phyloP scores from a whole-genome alignment of 2,329 filamentous ascomycete genomes.

The Xylaria sp. region DNA sequence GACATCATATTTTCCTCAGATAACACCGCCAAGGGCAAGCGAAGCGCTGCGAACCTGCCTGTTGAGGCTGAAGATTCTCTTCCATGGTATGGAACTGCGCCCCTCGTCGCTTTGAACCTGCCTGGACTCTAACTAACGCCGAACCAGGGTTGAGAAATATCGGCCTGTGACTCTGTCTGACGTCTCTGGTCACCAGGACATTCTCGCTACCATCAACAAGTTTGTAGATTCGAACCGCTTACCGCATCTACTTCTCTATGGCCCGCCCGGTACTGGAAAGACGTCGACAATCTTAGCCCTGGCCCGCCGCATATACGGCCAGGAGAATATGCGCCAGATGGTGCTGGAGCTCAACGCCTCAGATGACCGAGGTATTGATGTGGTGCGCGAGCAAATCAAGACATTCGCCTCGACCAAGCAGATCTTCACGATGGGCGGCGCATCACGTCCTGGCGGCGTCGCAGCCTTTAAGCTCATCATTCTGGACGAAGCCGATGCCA shows the following conservation, averaged over 20 bases:
- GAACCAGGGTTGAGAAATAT: slow-evolving; percentile 79
- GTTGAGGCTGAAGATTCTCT: slow-evolving; percentile 90
- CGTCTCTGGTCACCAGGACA: slow-evolving; percentile 95
- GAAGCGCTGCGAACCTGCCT: slow-evolving; percentile 85
- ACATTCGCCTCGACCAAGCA: slow-evolving; percentile 98
- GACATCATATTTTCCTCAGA: slow-evolving; percentile 67
- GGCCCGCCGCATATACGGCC: slow-evolving; percentile 86
- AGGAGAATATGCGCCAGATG: slow-evolving; percentile 94
- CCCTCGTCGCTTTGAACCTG: not conserved
- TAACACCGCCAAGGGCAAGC: slow-evolving; percentile 75
- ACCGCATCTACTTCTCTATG: slow-evolving; percentile 93
- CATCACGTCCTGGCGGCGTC: slow-evolving; percentile 44
- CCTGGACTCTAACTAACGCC: slow-evolving; percentile 37
- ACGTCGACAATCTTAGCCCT: slow-evolving; percentile 94
- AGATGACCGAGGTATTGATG: slow-evolving; percentile 95
- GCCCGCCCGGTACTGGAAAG: slow-evolving; percentile 93
- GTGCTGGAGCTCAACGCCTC: slow-evolving; percentile 96
- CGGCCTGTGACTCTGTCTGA: slow-evolving; percentile 82
- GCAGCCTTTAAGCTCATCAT: slow-evolving; percentile 93
- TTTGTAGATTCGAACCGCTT: slow-evolving; percentile 92
- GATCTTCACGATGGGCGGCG: slow-evolving; percentile 71
- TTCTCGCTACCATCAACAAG: slow-evolving; percentile 94
- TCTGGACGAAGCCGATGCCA: slow-evolving; percentile 97
- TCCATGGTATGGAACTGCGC: slow-evolving; percentile 62
- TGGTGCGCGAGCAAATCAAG: slow-evolving; percentile 98